Evolutionary conservation across 75 land plant genomes (phyloP), one percentile per base, ranked within the genome.

Genomic region (Cupressus sempervirens): DNA sequence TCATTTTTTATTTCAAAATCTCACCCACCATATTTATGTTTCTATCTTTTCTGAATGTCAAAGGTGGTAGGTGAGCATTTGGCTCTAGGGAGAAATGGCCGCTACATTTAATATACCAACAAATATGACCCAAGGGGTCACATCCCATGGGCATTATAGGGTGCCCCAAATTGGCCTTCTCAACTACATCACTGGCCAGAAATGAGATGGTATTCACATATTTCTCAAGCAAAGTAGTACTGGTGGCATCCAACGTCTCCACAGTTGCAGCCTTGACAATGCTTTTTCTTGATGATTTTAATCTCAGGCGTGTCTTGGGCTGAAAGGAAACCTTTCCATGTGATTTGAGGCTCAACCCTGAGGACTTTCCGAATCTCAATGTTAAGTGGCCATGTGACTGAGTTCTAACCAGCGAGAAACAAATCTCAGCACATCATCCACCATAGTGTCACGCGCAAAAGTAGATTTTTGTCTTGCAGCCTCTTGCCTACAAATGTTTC

Each of bases 141-240:
- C 98, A 97, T 0, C 98, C 99, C 99, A 97, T 97, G 75, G 99
- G 99, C 84, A 95, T 80, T 0, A 98, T 98, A n/a, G 96, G 99
- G 85, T 97, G 98, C 3, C 99, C 95, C 6, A 96, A 95, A 79
- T 97, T 96, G 12, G 98, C 99, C 93, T 97, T 97, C 90, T 97
- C 98, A 53, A 97, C 99, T 18, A 94, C 95, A 82, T 97, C 99
- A 43, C 95, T 89, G 46, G 99, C 96, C 84, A 97, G 85, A 77
- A 97, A 97, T 54, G 96, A 81, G 56, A 96, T 97, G n/a, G 98
- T 93, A 83, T 97, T 97, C 38, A 97, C 80, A 56, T 94, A 93
- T 70, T 92, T 89, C 88, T 94, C 98, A 43, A 97, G 89, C 81
- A 97, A 79, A 74, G 86, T 82, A 12, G 90, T 84, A 11, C 26